Evolutionary conservation across 1,284 basidiomycete species (phyloP).

Genomic region (Boletus calvinii): DNA sequence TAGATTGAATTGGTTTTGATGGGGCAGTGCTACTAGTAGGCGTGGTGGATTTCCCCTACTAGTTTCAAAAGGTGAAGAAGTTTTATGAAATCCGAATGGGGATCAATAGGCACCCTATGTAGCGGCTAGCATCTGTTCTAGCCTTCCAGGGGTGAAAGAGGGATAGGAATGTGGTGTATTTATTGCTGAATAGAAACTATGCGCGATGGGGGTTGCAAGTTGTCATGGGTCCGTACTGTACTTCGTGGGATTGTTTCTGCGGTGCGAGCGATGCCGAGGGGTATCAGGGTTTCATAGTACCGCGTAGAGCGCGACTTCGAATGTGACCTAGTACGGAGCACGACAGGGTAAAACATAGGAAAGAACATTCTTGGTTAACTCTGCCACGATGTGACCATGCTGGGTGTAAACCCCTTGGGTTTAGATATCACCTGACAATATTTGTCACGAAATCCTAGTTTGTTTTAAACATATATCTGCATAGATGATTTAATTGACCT

Average conservation of each 20-base stretch:
- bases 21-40: conserved; percentile 3
- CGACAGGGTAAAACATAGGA: too few relatives aligned
- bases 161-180: neutral
- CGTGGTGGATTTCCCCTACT: neutral
- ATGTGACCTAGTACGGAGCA: neutral
- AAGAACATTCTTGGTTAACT: too few relatives aligned
- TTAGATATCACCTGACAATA: neutral
- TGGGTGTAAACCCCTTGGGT: conserved; percentile 4
- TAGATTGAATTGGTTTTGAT: conserved; percentile 2
- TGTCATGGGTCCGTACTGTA: conserved; percentile 1
- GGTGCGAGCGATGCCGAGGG: conserved; percentile 3
- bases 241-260: conserved; percentile 1
- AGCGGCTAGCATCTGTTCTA: neutral
- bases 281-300: conserved; percentile 4
- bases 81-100: conserved; percentile 5
- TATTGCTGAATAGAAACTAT: conserved; percentile 3
- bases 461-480: neutral
- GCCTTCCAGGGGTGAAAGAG: neutral
- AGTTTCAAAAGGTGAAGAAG: conserved; percentile 8
- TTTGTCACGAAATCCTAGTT: neutral
- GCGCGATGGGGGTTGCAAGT: neutral
- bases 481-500: neutral
- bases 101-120: neutral
- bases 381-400: conserved; percentile 1
- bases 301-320: conserved; percentile 5